Percentiles rank a stretch among this genome's conserved stretches.
These are phyloP conservation scores for Aspergillus olivimuriae DNA, from an alignment of 495 filamentous ascomycete genomes.

Conservation along the genomic window DNA sequence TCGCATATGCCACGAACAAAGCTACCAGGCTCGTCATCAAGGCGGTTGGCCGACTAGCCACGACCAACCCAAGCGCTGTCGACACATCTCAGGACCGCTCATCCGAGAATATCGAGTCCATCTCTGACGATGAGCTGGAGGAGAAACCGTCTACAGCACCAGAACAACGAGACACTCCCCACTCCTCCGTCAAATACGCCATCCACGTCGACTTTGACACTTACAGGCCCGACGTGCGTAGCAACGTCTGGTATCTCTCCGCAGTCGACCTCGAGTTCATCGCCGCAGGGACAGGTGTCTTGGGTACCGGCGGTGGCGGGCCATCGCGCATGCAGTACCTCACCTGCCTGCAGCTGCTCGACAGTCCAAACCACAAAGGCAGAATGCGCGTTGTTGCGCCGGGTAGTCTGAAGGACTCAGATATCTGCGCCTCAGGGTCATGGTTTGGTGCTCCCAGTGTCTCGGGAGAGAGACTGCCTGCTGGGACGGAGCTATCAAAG, in stretches of 20 bases:
- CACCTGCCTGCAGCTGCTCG: conserved; percentile 14
- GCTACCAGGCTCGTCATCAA: conserved; percentile 24
- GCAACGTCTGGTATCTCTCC: conserved; percentile 29
- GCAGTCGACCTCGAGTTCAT: conserved; percentile 21
- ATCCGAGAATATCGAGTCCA: too few species aligned
- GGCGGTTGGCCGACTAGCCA: conserved; percentile 23
- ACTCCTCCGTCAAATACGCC: conserved; percentile 5
- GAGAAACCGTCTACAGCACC: not conserved
- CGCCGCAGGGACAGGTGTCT: conserved; percentile 18
- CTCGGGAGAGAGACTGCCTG: conserved; percentile 20
- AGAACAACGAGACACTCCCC: not conserved
- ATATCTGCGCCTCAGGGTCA: conserved; percentile 16
- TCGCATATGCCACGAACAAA: conserved; percentile 32
- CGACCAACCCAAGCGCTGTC: too few species aligned
- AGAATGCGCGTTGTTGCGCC: conserved; percentile 19
- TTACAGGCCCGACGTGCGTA: conserved; percentile 44
- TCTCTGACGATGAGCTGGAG: not conserved
- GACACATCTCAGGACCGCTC: too few species aligned
- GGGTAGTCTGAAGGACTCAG: conserved; percentile 11
- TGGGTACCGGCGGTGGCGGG: conserved; percentile 20
- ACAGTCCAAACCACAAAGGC: conserved; percentile 2
- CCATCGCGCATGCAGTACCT: conserved; percentile 18
- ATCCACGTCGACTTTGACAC: conserved; percentile 32
- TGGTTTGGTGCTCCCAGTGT: conserved; percentile 23
- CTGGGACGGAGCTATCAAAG: conserved; percentile 21